Evolutionary conservation across 2,329 filamentous ascomycete genomes (phyloP), one percentile per base, ranked within the genome.

Genomic region (Aspergillus brasiliensis): DNA sequence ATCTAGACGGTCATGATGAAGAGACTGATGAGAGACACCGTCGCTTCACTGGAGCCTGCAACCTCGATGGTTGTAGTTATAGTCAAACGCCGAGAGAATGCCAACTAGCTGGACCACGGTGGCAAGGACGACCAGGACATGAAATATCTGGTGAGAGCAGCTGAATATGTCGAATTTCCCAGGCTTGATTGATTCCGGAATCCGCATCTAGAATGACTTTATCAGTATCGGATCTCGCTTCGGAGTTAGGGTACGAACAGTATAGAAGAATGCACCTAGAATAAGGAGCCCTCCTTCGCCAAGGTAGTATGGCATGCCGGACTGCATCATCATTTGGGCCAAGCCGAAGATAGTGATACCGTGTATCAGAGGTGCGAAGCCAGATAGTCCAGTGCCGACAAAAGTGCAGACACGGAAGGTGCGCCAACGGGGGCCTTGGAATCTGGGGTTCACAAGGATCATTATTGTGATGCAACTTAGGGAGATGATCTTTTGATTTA

Each of bases 291-390:
- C 66, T 65, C 51, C 60, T 52, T 62, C 53, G 11, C 53, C 38
- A 15, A 62, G 51, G 34, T 59, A 59, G 59, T 63, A 69, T 54
- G 58, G 62, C 54, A 69, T 62, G 46, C 51, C 51, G 60, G 62
- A 64, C 64, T 68, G 64, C 57, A 57, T 67, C 58, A 64, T 69
- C 67, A 71, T 71, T 59, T 69, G 67, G 31, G 58, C 58, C 27
- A 71, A 58, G 42, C 69, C 69, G 62, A 71, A 73, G 42, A 72
- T 53, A 28, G 51, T 65, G 51, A 70, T 55, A 55, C 68, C 69
- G 63, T 73, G 58, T 3, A 60, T 52, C 15, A 60, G 56, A 8
- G 58, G 58, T 4, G 53, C 58, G 11, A 60, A 27, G 17, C 46
- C 58, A 10, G 53, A 57, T 23, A 60, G 4, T 21, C 58, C 53